Percentiles rank a stretch among this genome's conserved stretches.
phyloP scores from a whole-genome alignment of 2,329 filamentous ascomycete species.

The Fusarium sp. region DNA sequence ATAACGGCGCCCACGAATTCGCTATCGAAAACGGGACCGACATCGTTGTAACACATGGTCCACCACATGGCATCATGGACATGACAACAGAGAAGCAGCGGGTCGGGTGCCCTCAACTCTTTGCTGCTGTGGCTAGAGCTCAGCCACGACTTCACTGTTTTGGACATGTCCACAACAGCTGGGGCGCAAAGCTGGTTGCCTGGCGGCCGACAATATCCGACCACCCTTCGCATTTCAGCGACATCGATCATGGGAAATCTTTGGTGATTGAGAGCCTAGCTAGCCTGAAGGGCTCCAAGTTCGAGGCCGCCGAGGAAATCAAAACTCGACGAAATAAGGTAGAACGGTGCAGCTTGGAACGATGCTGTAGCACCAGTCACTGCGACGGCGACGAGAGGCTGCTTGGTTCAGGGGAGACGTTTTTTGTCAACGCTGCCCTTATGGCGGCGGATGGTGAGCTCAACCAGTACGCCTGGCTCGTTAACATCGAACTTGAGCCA shows the following conservation, averaged over 20 bases:
- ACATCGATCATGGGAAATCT: slow-evolving; percentile 64
- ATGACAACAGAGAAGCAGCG: slow-evolving; percentile 47
- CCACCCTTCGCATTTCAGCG: slow-evolving; percentile 61
- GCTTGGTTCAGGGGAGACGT: slow-evolving; percentile 1
- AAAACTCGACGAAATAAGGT: background rate
- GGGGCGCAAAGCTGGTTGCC: slow-evolving; percentile 61
- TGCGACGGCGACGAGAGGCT: background rate
- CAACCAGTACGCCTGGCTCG: slow-evolving; percentile 25
- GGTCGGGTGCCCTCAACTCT: slow-evolving; percentile 52
- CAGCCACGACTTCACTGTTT: slow-evolving; percentile 57
- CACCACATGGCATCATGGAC: slow-evolving; percentile 60
- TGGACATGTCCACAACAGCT: slow-evolving; percentile 53
- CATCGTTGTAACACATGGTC: slow-evolving; percentile 56
- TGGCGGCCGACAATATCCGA: slow-evolving; percentile 58
- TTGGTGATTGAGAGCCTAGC: slow-evolving; percentile 54
- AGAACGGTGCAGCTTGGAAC: background rate
- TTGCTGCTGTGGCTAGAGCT: slow-evolving; percentile 48
- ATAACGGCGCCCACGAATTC: slow-evolving; percentile 51
- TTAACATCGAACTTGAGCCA: slow-evolving; percentile 27
- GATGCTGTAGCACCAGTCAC: slow-evolving; percentile 29
- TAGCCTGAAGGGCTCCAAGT: background rate
- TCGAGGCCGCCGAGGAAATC: slow-evolving; percentile 5
- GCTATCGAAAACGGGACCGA: slow-evolving; percentile 47
- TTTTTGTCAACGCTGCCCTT: slow-evolving; percentile 40
- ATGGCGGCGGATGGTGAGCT: slow-evolving; percentile 1